Percentiles rank a stretch among this genome's conserved stretches.
These are phyloP conservation scores for Hydnomerulius pinastri DNA, from an alignment of 768 basidiomycete genomes.

Conservation along the genomic window DNA sequence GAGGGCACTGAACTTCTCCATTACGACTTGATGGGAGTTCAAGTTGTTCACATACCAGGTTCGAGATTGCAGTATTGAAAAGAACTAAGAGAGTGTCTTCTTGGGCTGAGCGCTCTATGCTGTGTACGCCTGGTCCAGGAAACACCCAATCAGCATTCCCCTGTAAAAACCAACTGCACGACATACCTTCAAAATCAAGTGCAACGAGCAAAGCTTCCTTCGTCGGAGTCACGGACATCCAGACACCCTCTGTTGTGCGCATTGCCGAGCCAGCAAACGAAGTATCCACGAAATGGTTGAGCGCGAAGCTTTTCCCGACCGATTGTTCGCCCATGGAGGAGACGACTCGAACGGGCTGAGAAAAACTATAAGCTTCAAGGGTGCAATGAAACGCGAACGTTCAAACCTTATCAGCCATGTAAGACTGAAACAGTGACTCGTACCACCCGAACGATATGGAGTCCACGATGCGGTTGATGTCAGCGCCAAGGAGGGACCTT, in stretches of 20 bases:
- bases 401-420: conserved; percentile 55
- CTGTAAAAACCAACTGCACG: conserved; percentile 2
- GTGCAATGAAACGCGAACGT: neutral
- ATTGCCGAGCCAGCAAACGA: conserved; percentile 68
- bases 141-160: neutral
- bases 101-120: conserved; percentile 62
- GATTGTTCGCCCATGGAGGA: conserved; percentile 73
- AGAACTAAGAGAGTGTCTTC: conserved; percentile 65
- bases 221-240: conserved; percentile 68
- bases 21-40: neutral
- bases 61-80: conserved; percentile 67
- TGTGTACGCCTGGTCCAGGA: conserved; percentile 53
- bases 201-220: conserved; percentile 56
- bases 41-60: conserved; percentile 51
- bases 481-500: conserved; percentile 56
- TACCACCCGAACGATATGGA: conserved; percentile 65
- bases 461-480: conserved; percentile 56
- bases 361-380: neutral
- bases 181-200: conserved; percentile 62
- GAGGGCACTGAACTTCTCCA: neutral
- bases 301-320: conserved; percentile 58
- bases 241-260: conserved; percentile 65
- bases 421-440: conserved; percentile 62
- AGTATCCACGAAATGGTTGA: conserved; percentile 64
- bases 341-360: conserved; percentile 60